Evolutionary conservation across 2,329 filamentous ascomycete genomes (phyloP), one percentile per base, ranked within the genome.

Genomic region (Aspergillus sp.): DNA sequence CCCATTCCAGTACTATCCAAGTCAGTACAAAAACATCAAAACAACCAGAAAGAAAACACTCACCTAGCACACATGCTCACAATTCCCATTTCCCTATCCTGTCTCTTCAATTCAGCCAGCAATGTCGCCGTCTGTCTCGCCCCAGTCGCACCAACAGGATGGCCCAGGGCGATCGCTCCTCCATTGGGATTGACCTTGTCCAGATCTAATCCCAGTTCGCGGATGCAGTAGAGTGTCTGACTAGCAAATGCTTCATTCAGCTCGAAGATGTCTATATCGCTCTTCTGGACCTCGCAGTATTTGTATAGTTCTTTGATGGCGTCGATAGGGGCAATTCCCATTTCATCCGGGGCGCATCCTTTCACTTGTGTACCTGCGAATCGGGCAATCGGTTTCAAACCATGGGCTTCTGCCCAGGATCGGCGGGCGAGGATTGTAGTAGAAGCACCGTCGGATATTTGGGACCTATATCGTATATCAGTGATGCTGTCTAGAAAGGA

Each of bases 221-320:
- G 78, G 44, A 85, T 73, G 70, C 88, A 93, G 78, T 95, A 95
- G 37, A 95, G 88, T 5, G 87, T 89, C 90, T 96, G 95, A 48
- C 86, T 91, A 9, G 90, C 90, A 61, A 97, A 97, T 1, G 91
- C 90, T 77, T 97, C 90, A 73, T 97, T 97, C 62, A 97, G 68
- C 76, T 96, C 90, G 53, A 95, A 75, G n/a, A 96, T 76, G 61
- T 96, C 90, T 47, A 91, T 78, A 57, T 96, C 90, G 51, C 83
- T 79, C 31, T 94, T 71, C 10, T 78, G 80, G 47, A 97, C 70
- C 66, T 83, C 81, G 73, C 83, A 80, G 70, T 90, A 84, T 58
- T 71, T 70, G 38, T 95, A 80, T 13, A 96, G 80, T 78, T 95
- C 95, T 44, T 76, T 77, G 45, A 82, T 78, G 29, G 78, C 78